Evolutionary conservation across 2,329 filamentous ascomycete genomes (phyloP).

Genomic region (Penicillium oxalicum): DNA sequence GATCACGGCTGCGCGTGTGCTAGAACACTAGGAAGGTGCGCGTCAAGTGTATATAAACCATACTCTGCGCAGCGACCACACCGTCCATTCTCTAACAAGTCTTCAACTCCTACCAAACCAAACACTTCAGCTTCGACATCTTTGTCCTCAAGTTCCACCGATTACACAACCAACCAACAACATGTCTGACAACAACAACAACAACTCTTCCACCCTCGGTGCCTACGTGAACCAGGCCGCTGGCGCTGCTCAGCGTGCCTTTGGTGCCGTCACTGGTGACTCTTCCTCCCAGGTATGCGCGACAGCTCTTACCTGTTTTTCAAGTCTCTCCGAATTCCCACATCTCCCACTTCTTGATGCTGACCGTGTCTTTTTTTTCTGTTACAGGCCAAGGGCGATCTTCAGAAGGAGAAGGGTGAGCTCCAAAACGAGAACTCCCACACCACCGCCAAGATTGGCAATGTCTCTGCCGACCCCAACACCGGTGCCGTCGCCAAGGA

Average conservation of each 20-base stretch:
- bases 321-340: constrained; percentile 5
- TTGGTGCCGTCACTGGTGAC: constrained; percentile 70
- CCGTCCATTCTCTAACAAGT: neutral
- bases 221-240: constrained; percentile 68
- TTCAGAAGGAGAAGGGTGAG: constrained; percentile 60
- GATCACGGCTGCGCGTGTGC: constrained; percentile 4
- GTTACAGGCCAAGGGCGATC: constrained; percentile 59
- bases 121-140: constrained; percentile 1
- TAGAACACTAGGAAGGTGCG: neutral
- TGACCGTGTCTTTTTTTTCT: constrained; percentile 6
- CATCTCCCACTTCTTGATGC: no score
- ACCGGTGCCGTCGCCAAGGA: constrained; percentile 67
- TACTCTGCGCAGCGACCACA: neutral
- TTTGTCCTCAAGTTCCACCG: neutral
- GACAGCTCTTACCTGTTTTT: neutral
- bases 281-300: constrained; percentile 54
- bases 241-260: constrained; percentile 63
- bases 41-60: constrained; percentile 1
- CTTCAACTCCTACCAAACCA: neutral
- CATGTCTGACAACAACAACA: constrained; percentile 30
- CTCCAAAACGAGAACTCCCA: constrained; percentile 65
- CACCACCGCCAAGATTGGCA: constrained; percentile 66
- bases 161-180: constrained; percentile 7
- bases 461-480: constrained; percentile 58
- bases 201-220: constrained; percentile 66